Percentiles rank a stretch among this genome's conserved stretches.
phyloP scores from a whole-genome alignment of 2,329 filamentous ascomycete genomes.

The Mollisia scopiformis region DNA sequence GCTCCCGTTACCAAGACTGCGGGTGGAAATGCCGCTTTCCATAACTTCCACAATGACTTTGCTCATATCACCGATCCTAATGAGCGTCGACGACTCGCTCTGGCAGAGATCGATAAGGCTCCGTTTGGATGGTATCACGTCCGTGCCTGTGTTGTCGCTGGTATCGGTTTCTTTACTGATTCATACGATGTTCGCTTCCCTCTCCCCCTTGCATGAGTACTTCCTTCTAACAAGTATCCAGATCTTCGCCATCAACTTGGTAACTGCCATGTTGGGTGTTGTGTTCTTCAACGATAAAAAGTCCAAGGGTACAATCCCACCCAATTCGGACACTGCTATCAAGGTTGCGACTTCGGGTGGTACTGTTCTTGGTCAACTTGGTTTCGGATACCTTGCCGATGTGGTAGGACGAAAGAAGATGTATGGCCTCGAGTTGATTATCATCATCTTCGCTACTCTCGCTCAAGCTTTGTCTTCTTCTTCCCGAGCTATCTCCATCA shows the following conservation, averaged over 20 bases:
- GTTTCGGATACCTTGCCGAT: constrained; percentile 80
- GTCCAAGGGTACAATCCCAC: constrained; percentile 59
- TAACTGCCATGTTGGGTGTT: constrained; percentile 35
- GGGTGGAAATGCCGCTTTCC: constrained; percentile 72
- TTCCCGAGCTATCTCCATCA: constrained; percentile 64
- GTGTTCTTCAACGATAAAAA: constrained; percentile 30
- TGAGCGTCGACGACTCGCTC: constrained; percentile 76
- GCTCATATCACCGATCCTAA: constrained; percentile 61
- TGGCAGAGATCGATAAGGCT: constrained; percentile 81
- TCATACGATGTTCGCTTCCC: constrained; percentile 75
- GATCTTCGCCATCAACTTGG: constrained; percentile 37
- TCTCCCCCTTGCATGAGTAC: constrained; percentile 39
- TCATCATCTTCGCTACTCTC: constrained; percentile 79
- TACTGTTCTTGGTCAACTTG: constrained; percentile 80
- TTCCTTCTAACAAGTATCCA: constrained; percentile 21
- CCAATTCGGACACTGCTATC: constrained; percentile 75
- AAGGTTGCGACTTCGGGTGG: constrained; percentile 84
- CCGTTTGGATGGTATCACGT: constrained; percentile 86
- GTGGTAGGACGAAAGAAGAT: constrained; percentile 75
- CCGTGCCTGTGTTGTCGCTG: constrained; percentile 75
- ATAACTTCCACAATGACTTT: constrained; percentile 80
- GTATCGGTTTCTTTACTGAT: constrained; percentile 88
- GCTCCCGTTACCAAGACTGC: constrained; percentile 43
- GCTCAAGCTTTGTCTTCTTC: constrained; percentile 69
- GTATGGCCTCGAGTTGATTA: constrained; percentile 78